A percentile compares a stretch with the other conserved stretches of the same genome.
phyloP scores from a whole-genome alignment of 2,329 filamentous ascomycete species.

The Rhinocladiella mackenziei region DNA sequence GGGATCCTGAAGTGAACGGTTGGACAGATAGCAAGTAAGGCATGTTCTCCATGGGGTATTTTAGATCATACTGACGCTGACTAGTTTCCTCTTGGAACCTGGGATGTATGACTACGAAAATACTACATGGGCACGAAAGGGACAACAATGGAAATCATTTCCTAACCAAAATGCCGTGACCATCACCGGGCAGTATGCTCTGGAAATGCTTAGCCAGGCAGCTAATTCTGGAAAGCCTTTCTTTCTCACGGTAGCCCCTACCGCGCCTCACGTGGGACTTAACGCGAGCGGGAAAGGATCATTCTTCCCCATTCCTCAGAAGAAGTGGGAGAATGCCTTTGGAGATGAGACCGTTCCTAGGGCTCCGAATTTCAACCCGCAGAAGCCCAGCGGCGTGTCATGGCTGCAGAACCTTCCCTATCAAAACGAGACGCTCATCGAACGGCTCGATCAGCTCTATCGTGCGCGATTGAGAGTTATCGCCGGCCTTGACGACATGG shows the following conservation, averaged over 20 bases:
- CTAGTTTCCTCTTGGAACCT: conserved; percentile 43
- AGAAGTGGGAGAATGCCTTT: conserved; percentile 61
- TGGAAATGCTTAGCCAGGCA: conserved; percentile 60
- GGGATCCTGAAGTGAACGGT: conserved; percentile 40
- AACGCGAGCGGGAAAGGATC: too few relatives aligned
- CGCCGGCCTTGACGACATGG: too few relatives aligned
- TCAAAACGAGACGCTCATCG: conserved; percentile 46
- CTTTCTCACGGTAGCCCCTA: conserved; percentile 63
- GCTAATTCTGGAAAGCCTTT: conserved; percentile 53
- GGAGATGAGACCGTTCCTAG: conserved; percentile 57
- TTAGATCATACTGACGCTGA: too few relatives aligned
- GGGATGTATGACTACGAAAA: conserved; percentile 65
- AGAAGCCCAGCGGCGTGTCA: conserved; percentile 45
- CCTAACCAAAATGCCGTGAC: conserved; percentile 57
- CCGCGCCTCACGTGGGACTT: conserved; percentile 63
- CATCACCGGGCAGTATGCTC: conserved; percentile 54
- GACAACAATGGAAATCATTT: conserved; percentile 52
- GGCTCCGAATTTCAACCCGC: conserved; percentile 63
- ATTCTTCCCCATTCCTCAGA: conserved; percentile 52
- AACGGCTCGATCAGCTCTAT: conserved; percentile 52
- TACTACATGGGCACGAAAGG: conserved; percentile 57
- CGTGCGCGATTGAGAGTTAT: too few relatives aligned
- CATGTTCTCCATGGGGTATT: too few relatives aligned
- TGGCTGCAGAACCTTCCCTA: conserved; percentile 45
- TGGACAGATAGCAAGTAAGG: conserved; percentile 43